Conservation (phyloP, 2,329 filamentous ascomycete genomes). For the Colletotrichum theobromicola region DNA sequence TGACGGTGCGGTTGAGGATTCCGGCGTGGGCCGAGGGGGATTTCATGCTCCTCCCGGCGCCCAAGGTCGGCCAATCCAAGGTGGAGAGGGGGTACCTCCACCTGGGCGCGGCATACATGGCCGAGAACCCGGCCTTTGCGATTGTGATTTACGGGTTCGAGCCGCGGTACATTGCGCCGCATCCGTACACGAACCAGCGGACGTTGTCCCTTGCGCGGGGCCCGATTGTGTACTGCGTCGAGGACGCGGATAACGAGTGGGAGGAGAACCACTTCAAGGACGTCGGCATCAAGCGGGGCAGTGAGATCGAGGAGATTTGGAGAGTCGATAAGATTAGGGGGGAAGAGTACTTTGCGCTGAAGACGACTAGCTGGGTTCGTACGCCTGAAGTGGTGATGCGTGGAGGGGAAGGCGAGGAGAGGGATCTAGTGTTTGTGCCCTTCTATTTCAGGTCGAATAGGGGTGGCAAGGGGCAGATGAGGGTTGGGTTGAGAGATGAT, state of each 20-base stretch:
- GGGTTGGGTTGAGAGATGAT: conserved; percentile 43
- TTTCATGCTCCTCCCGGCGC: conserved; percentile 39
- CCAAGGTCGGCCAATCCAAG: conserved; percentile 31
- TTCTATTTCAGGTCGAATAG: conserved; percentile 62
- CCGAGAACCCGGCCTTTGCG: conserved; percentile 44
- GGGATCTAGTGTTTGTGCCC: conserved; percentile 54
- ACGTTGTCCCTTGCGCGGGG: conserved; percentile 60
- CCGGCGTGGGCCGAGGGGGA: conserved; percentile 53
- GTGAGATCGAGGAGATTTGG: conserved; percentile 23
- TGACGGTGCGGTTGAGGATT: conserved; percentile 55
- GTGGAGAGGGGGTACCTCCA: conserved; percentile 55
- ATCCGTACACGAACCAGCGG: conserved; percentile 62
- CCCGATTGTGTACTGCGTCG: conserved; percentile 65
- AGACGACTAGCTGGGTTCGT: conserved; percentile 23
- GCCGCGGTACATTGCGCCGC: conserved; percentile 54
- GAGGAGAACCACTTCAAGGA: conserved; percentile 60
- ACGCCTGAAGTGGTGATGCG: conserved; percentile 22
- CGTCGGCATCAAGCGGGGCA: conserved; percentile 30
- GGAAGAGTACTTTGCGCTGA: conserved; percentile 32
- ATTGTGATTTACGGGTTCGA: conserved; percentile 50
- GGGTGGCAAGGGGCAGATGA: conserved; percentile 58
- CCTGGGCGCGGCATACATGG: conserved; percentile 45
- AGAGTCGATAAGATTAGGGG: conserved; percentile 25
- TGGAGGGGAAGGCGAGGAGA: conserved; percentile 19
- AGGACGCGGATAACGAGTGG: conserved; percentile 63